Percentiles rank a stretch among this genome's conserved stretches.
Evolutionary conservation across 192 early-diverging fungal species (phyloP).

Genomic region (Coemansia sp.): DNA sequence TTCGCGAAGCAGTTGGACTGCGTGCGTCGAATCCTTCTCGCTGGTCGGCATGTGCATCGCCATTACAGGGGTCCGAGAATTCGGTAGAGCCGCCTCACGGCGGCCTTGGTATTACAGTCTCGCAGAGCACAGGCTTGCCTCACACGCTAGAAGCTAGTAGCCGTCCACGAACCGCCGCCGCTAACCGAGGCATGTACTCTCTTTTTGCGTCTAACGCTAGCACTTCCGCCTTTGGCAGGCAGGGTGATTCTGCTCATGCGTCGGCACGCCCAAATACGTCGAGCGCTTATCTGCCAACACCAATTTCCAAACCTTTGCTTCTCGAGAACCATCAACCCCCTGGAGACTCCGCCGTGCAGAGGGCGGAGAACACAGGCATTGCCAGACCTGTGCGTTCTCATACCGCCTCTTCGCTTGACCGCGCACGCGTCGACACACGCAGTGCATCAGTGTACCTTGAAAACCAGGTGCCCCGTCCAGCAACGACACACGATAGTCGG

Average conservation of each 20-base stretch:
- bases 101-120: conserved; percentile 39
- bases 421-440: neutral
- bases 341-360: neutral
- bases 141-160: neutral
- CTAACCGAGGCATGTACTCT: conserved; percentile 6
- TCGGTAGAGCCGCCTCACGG: neutral
- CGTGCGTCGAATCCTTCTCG: conserved; percentile 2
- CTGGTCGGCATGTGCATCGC: conserved; percentile 16
- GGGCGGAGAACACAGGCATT: neutral
- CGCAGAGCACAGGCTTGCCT: neutral
- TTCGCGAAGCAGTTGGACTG: conserved; percentile 50
- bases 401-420: neutral
- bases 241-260: neutral
- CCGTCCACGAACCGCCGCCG: neutral
- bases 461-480: conserved; percentile 5
- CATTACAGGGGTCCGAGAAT: neutral
- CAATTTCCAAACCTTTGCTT: neutral
- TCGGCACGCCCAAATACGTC: conserved; percentile 30
- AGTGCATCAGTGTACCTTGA: conserved; percentile 28
- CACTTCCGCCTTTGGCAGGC: conserved; percentile 1
- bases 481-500: conserved; percentile 5
- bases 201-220: neutral
- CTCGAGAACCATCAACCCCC: neutral
- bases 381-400: neutral
- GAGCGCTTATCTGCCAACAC: neutral